phyloP scores from a whole-genome alignment of 345 rosid genomes.

The Bretschneidera sinensis region DNA sequence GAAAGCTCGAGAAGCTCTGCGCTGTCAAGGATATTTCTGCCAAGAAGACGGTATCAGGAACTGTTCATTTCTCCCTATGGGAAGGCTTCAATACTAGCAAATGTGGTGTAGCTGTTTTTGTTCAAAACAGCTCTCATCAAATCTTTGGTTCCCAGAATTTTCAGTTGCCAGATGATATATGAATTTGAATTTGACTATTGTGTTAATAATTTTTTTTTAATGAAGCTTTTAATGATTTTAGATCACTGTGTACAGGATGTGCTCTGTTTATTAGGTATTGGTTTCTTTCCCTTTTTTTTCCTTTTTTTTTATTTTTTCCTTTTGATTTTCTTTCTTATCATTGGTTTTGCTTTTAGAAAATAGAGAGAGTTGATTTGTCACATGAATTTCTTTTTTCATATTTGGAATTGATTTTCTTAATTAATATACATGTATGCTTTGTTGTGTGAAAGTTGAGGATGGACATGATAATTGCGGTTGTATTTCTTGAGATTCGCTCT shows the following conservation, averaged over 20 bases:
- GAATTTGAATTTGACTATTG: slow-evolving; percentile 25
- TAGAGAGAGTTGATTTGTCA: slow-evolving; percentile 1
- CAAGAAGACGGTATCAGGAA: slow-evolving; percentile 61
- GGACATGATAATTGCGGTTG: too few relatives aligned
- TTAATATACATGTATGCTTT: too few relatives aligned
- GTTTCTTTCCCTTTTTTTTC: slow-evolving; percentile 1
- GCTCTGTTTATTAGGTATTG: slow-evolving; percentile 15
- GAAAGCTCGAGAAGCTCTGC: slow-evolving; percentile 74
- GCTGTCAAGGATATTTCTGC: slow-evolving; percentile 52
- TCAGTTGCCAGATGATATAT: slow-evolving; percentile 51
- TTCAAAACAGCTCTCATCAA: slow-evolving; percentile 56
- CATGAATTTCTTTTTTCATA: not conserved
- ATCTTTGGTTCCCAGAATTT: slow-evolving; percentile 70
- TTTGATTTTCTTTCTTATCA: slow-evolving; percentile 1
- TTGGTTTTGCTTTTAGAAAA: slow-evolving; percentile 5
- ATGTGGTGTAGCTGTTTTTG: slow-evolving; percentile 64
- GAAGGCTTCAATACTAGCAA: slow-evolving; percentile 61
- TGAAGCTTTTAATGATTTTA: not conserved
- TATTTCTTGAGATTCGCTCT: too few relatives aligned
- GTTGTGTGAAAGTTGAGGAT: too few relatives aligned
- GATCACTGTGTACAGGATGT: slow-evolving; percentile 26
- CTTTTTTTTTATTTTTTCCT: too few relatives aligned
- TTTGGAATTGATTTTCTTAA: not conserved
- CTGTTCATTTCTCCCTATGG: slow-evolving; percentile 64
- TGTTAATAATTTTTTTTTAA: not conserved